Conservation (phyloP, 1,284 basidiomycete genomes). For the Mycocalia duriaeana region DNA sequence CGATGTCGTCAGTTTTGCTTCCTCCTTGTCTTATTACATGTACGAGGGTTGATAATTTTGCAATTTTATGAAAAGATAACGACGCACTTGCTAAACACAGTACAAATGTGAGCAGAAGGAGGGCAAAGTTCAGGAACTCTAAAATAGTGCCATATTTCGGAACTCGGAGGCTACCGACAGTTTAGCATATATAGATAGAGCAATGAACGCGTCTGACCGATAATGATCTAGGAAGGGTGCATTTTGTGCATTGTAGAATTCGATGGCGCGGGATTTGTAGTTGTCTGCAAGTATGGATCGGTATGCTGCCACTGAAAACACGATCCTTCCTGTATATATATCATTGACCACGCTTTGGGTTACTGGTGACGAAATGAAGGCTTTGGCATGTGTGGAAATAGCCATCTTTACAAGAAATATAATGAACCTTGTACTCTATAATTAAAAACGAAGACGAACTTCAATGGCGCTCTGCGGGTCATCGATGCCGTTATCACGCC, state of each 20-base stretch:
- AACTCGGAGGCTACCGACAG: slow-evolving; percentile 72
- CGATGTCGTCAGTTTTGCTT: slow-evolving; percentile 46
- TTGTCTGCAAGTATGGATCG: slow-evolving; percentile 80
- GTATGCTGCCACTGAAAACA: slow-evolving; percentile 61
- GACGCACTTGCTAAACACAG: slow-evolving; percentile 65
- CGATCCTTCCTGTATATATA: slow-evolving; percentile 70
- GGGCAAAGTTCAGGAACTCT: slow-evolving; percentile 72
- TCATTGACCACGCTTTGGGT: slow-evolving; percentile 81
- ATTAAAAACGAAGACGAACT: slow-evolving; percentile 37
- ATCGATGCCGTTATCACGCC: slow-evolving; percentile 44
- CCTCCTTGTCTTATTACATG: slow-evolving; percentile 48
- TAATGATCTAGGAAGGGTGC: slow-evolving; percentile 84
- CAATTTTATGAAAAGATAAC: too few species aligned
- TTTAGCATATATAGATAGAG: background rate
- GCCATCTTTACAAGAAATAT: slow-evolving; percentile 55
- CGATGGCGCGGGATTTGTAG: slow-evolving; percentile 74
- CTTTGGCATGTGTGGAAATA: slow-evolving; percentile 76
- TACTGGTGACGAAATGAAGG: slow-evolving; percentile 73
- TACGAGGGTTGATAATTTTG: too few species aligned
- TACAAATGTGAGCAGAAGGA: slow-evolving; percentile 69
- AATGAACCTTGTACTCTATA: background rate
- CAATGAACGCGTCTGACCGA: slow-evolving; percentile 32
- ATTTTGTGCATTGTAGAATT: slow-evolving; percentile 68
- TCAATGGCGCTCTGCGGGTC: slow-evolving; percentile 76
- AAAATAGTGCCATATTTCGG: slow-evolving; percentile 77